These are phyloP conservation scores for Ampelocalamus luodianensis DNA, from an alignment of 176 grass and related monocot genomes.

Conservation along the genomic window DNA sequence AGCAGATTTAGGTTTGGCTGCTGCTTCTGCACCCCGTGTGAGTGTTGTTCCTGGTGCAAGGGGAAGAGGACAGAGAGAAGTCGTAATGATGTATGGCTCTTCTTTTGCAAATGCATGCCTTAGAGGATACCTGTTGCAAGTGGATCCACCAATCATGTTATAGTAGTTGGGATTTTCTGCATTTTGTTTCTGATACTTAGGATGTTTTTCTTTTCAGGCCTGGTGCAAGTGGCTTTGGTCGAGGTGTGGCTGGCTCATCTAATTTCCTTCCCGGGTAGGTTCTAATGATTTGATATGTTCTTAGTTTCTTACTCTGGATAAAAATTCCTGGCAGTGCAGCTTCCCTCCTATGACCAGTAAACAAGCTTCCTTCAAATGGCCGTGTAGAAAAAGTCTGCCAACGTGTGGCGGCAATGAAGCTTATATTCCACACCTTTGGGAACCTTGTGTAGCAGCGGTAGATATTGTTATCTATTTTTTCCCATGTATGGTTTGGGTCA, in stretches of 20 bases:
- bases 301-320: not conserved
- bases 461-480: conserved; percentile 7
- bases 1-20: conserved; percentile 59
- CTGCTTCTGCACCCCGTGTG: conserved; percentile 49
- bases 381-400: not conserved
- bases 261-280: conserved; percentile 71
- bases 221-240: conserved; percentile 44
- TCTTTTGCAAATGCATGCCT: conserved; percentile 25
- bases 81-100: conserved; percentile 85
- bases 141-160: not conserved
- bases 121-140: not conserved
- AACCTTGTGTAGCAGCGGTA: not conserved
- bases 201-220: conserved; percentile 55
- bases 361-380: not conserved
- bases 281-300: not conserved
- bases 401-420: not conserved
- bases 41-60: conserved; percentile 67
- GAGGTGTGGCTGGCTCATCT: conserved; percentile 52
- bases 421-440: not conserved
- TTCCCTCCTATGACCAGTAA: not conserved
- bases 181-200: not conserved
- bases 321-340: not conserved
- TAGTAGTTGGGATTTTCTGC: not conserved
- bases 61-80: conserved; percentile 78
- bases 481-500: not conserved